Evolutionary conservation across 2,329 filamentous ascomycete genomes (phyloP).

Genomic region (Aaosphaeria arxii): DNA sequence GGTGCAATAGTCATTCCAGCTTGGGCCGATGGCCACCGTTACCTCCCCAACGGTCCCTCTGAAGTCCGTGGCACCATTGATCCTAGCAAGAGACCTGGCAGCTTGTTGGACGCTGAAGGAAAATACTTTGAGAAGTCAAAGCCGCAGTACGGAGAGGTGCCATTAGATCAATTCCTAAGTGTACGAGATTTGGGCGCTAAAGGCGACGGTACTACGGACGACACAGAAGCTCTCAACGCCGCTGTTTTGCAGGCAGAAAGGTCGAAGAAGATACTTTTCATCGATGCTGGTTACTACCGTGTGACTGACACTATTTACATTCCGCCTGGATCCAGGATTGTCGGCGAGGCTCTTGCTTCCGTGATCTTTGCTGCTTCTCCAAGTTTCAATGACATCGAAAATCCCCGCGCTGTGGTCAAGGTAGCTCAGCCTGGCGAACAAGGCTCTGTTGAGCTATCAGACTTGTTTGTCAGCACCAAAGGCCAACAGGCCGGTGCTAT

Average conservation of each 20-base stretch:
- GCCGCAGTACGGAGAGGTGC: slow-evolving; percentile 45
- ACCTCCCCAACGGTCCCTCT: slow-evolving; percentile 37
- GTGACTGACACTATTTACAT: slow-evolving; percentile 51
- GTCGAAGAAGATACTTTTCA: slow-evolving; percentile 53
- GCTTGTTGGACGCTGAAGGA: slow-evolving; percentile 43
- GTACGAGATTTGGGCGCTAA: slow-evolving; percentile 54
- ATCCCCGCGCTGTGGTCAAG: slow-evolving; percentile 63
- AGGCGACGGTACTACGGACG: slow-evolving; percentile 82
- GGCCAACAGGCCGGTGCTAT: slow-evolving; percentile 66
- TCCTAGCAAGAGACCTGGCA: slow-evolving; percentile 39
- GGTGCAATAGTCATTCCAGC: slow-evolving; percentile 18
- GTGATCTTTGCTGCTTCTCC: slow-evolving; percentile 73
- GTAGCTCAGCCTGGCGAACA: slow-evolving; percentile 63
- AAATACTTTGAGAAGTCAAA: slow-evolving; percentile 53
- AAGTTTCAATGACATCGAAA: slow-evolving; percentile 45
- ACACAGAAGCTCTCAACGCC: slow-evolving; percentile 75
- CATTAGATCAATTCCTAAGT: slow-evolving; percentile 61
- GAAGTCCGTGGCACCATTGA: slow-evolving; percentile 44
- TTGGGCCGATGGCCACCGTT: slow-evolving; percentile 33
- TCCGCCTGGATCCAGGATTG: slow-evolving; percentile 72
- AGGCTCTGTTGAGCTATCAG: slow-evolving; percentile 67
- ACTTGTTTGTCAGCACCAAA: slow-evolving; percentile 68
- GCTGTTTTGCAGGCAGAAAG: slow-evolving; percentile 62
- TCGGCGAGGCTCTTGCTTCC: slow-evolving; percentile 80
- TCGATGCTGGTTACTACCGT: slow-evolving; percentile 57